Conservation (phyloP, 2,329 filamentous ascomycete species). For the Pyricularia pennisetigena region DNA sequence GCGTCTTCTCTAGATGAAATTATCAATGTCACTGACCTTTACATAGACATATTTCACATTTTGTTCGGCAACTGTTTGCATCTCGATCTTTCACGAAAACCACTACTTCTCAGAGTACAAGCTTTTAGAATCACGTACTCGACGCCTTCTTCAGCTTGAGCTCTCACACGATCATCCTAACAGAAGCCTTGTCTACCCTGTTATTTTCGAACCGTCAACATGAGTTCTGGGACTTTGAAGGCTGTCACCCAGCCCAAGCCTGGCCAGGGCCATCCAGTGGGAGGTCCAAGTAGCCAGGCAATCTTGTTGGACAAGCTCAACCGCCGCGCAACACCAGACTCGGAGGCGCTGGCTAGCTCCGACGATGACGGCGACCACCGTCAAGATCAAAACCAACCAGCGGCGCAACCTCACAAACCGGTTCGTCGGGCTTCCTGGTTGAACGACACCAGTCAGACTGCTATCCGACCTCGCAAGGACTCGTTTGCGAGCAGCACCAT, state of each 20-base stretch:
- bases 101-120: background rate
- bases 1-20: background rate
- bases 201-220: constrained; percentile 20
- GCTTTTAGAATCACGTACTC: background rate
- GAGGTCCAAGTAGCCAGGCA: constrained; percentile 49
- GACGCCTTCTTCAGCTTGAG: background rate
- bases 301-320: constrained; percentile 67
- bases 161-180: background rate
- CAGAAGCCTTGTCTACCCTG: no score
- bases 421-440: constrained; percentile 74
- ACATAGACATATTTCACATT: background rate
- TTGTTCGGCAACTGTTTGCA: background rate
- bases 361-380: constrained; percentile 77
- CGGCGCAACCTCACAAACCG: constrained; percentile 46
- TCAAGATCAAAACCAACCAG: constrained; percentile 38
- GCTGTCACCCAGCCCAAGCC: constrained; percentile 39
- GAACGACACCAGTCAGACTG: constrained; percentile 63
- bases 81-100: background rate
- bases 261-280: constrained; percentile 33
- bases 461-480: constrained; percentile 58
- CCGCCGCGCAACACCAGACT: constrained; percentile 84
- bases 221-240: constrained; percentile 42
- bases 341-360: constrained; percentile 85
- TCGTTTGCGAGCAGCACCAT: constrained; percentile 70
- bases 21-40: background rate